A percentile compares a stretch with the other conserved stretches of the same genome.
phyloP scores from a whole-genome alignment of 2,329 filamentous ascomycete genomes.

The Magnaporthiopsis rhizophila region DNA sequence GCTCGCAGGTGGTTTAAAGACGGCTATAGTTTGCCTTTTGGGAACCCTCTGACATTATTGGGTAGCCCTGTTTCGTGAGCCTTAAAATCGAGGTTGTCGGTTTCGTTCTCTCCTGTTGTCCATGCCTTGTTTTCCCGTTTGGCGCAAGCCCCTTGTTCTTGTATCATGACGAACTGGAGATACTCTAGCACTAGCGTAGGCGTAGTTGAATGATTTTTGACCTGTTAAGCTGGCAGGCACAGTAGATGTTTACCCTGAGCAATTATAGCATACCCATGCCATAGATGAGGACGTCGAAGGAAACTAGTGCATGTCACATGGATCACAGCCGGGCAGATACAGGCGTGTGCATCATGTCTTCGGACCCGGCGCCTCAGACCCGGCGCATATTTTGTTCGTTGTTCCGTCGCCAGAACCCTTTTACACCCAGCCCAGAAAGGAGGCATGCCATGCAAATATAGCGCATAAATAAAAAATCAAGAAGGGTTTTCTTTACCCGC shows the following conservation, averaged over 20 bases:
- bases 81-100: too few relatives aligned
- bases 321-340: neutral
- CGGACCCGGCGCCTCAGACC: neutral
- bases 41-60: too few relatives aligned
- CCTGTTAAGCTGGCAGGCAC: neutral
- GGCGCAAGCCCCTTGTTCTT: neutral
- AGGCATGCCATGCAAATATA: constrained; percentile 42
- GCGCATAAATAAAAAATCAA: constrained; percentile 27
- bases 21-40: neutral
- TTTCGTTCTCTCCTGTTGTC: neutral
- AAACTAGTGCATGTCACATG: neutral
- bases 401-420: constrained; percentile 45
- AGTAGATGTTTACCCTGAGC: neutral
- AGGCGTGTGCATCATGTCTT: neutral
- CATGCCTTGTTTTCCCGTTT: neutral
- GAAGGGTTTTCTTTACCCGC: constrained; percentile 19
- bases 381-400: constrained; percentile 17
- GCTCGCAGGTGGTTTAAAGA: too few relatives aligned
- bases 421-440: constrained; percentile 35
- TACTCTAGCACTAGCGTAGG: neutral
- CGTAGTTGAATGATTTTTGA: neutral
- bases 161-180: neutral
- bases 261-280: neutral
- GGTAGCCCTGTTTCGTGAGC: too few relatives aligned
- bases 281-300: neutral